Evolutionary conservation across 2,329 filamentous ascomycete species (phyloP), one percentile per base, ranked within the genome.

Genomic region (Colletotrichum chlorophyti): DNA sequence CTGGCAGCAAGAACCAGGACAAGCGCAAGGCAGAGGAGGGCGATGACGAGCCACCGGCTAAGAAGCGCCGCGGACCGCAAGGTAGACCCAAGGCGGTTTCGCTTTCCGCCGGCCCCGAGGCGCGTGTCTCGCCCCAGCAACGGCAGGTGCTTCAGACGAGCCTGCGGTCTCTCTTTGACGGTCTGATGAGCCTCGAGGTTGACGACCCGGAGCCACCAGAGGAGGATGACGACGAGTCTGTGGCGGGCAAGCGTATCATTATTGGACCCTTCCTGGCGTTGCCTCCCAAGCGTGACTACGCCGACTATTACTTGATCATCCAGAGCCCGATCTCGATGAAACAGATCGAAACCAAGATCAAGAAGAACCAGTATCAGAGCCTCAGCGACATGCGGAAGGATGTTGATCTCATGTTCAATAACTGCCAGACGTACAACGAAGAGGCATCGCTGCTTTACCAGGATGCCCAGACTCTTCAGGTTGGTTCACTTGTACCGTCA

Each of bases 391-490:
- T 99, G 82, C 84, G 87, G 53, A 86, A 85, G 65, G 96, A 99
- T 69, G 88, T 99, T 62, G 85, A 87, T 47, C 77, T 94, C 63
- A 84, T 99, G 74, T 95, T 93, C 72, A 87, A 84, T 70, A 99
- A 99, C 74, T 97, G 94, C 64, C 86, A 92, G 72, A 95, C 91
- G 3, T 99, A 96, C 80, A 99, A 99, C 69, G 96, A 99, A 75
- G 95, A 98, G 70, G 91, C 89, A 57, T 97, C 93, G 74, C 80
- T 96, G 67, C 83, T 99, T 51, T 98, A 93, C 77, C 85, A 91
- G 68, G 95, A 99, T 79, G 94, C 94, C 46, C 93, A 93, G 73
- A 82, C 90, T 52, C 97, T 99, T 75, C 91, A 97, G 83, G 93
- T 96, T 79, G 79, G 45, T 48, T 2, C 19, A 10, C 12, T 10